Base-by-base conservation (phyloP, 352 stramenopile species). In the Plasmopara viticola region DNA sequence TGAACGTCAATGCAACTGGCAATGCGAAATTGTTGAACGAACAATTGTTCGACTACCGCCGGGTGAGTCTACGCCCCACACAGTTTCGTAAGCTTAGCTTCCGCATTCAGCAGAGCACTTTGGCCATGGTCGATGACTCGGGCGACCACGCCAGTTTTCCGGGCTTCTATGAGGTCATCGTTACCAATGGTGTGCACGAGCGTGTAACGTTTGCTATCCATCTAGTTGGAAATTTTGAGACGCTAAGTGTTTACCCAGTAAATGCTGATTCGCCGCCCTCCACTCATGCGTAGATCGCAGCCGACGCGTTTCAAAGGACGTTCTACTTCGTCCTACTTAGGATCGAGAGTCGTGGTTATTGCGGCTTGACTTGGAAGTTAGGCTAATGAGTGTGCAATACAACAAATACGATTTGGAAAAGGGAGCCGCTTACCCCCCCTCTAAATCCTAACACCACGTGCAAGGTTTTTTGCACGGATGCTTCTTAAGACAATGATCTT, bases 131-230 rank as follows among this genome's bases (percentile, higher is more conserved):
- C 39, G 74, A 88, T 25, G 66, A 84, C 14, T 53, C 44, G 2
- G 81, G 81, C 5, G 74, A 88, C 41, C 65, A 75, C 17, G 67
- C 57, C 8, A 66, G 68, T 30, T 86, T 72, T 44, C 78, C 77
- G 8, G 78, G 78, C 4, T 88, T 79, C 44, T 91, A 91, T 46
- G 74, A 91, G 51, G 44, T 90, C 35, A 71, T 90, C 28, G 49
- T 91, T 29, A 83, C 78, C 6, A 91, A 91, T 50, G 78, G 81
- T 15, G 77, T 86, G 10, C 57, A 68, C 35, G 72, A 88, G 62
- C 74, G 76, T 8, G 50, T 89, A 44, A 75, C 78, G 42, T 89
- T 85, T 64, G 66, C 66, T 9, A 65, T 90, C 43, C 78, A 74
- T 25, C 31, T 91, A 29, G 50, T 71, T 5, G 65, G 74, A 12